Evolutionary conservation across 2,329 filamentous ascomycete species (phyloP).

Genomic region (Hymenoscyphus albidus): DNA sequence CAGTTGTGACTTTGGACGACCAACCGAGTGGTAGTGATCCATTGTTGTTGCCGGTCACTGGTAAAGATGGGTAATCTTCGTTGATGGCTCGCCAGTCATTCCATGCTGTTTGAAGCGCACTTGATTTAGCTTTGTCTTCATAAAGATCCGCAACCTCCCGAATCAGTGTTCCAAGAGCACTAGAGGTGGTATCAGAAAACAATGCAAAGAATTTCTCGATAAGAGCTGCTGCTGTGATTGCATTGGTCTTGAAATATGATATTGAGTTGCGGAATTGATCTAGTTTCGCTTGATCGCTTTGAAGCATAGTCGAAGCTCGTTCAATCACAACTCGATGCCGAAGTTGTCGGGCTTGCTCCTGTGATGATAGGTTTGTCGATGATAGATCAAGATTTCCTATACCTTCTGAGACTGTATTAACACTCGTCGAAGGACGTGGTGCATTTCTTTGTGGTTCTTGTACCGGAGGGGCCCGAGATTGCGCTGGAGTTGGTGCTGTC

Average conservation of each 20-base stretch:
- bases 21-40: conserved; percentile 30
- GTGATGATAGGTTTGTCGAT: conserved; percentile 57
- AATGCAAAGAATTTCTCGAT: conserved; percentile 85
- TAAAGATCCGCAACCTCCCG: conserved; percentile 92
- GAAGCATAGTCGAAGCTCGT: conserved; percentile 75
- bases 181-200: conserved; percentile 72
- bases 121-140: conserved; percentile 73
- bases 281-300: conserved; percentile 72
- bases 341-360: conserved; percentile 75
- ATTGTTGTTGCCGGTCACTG: conserved; percentile 58
- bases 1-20: conserved; percentile 27
- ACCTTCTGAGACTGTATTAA: conserved; percentile 30
- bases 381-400: conserved; percentile 51
- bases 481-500: conserved; percentile 43
- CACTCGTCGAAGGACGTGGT: conserved; percentile 23
- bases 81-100: conserved; percentile 95
- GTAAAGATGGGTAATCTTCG: conserved; percentile 88
- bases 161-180: conserved; percentile 81
- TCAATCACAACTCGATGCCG: conserved; percentile 84
- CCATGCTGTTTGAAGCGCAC: conserved; percentile 76
- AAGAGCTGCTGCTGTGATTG: conserved; percentile 68
- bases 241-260: conserved; percentile 69
- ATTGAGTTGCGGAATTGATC: conserved; percentile 74
- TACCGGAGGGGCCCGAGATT: conserved; percentile 40
- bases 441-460: conserved; percentile 16